These are phyloP conservation scores for Amylocystis lapponica DNA, from an alignment of 768 basidiomycete genomes.

Conservation along the genomic window DNA sequence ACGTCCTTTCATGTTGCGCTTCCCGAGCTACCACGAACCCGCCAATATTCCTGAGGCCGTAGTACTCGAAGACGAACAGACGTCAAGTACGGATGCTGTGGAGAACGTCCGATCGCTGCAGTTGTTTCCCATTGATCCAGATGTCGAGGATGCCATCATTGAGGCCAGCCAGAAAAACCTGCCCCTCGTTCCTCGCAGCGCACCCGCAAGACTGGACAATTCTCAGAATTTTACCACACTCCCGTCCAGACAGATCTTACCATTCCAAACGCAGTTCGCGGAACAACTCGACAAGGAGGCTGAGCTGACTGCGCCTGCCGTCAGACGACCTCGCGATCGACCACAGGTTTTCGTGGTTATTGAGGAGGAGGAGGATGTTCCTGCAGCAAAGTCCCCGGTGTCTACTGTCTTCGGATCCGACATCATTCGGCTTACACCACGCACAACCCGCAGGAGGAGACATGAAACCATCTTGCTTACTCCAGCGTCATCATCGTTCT, in stretches of 20 bases:
- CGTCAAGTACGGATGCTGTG: too few species aligned
- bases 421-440: slow-evolving; percentile 19
- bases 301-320: slow-evolving; percentile 3
- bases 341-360: slow-evolving; percentile 11
- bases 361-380: slow-evolving; percentile 2
- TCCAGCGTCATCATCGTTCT: slow-evolving; percentile 4
- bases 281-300: slow-evolving; percentile 14
- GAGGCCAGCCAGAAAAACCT: too few species aligned
- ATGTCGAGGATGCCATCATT: not conserved
- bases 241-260: slow-evolving; percentile 16
- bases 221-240: too few species aligned
- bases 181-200: not conserved
- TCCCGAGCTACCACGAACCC: too few species aligned
- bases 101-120: too few species aligned
- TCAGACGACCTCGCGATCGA: slow-evolving; percentile 3
- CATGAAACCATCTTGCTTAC: slow-evolving; percentile 7
- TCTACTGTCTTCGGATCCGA: slow-evolving; percentile 24
- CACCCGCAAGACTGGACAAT: too few species aligned
- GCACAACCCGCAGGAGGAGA: not conserved
- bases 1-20: slow-evolving; percentile 12
- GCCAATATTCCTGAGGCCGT: too few species aligned
- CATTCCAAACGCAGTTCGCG: slow-evolving; percentile 16
- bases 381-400: not conserved
- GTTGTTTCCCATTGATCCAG: too few species aligned
- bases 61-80: too few species aligned